Conservation (phyloP, 1,284 basidiomycete species). For the Moesziomyces antarcticus region DNA sequence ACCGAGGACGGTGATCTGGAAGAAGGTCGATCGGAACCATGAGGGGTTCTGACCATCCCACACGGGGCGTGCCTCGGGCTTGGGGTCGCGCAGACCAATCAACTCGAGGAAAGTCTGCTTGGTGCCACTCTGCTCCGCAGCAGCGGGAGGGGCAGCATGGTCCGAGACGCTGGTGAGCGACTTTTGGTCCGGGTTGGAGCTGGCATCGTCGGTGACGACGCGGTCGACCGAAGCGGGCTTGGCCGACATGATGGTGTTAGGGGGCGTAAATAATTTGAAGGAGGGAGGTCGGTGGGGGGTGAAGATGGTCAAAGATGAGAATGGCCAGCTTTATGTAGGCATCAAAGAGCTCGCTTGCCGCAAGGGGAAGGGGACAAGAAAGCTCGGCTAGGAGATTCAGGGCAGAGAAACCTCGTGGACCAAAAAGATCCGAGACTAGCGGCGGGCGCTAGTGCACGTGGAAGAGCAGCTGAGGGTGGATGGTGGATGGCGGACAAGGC, state of each 20-base stretch:
- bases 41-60: slow-evolving; percentile 34
- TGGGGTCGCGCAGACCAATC: slow-evolving; percentile 38
- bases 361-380: neutral
- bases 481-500: too few species aligned
- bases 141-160: neutral
- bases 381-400: too few species aligned
- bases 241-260: neutral
- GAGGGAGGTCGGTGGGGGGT: too few species aligned
- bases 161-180: slow-evolving; percentile 16
- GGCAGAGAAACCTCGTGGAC: too few species aligned
- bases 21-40: slow-evolving; percentile 55
- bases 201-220: slow-evolving; percentile 9
- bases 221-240: slow-evolving; percentile 13
- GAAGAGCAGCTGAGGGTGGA: too few species aligned
- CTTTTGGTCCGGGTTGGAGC: slow-evolving; percentile 23
- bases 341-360: neutral
- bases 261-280: neutral
- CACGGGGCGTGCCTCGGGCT: slow-evolving; percentile 26
- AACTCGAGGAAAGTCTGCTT: slow-evolving; percentile 28
- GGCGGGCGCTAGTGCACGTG: too few species aligned
- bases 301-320: neutral
- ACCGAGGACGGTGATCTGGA: slow-evolving; percentile 66
- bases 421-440: too few species aligned
- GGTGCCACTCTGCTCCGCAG: neutral
- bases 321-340: too few species aligned